Evolutionary conservation across 371 early-diverging fungal genomes (phyloP), one percentile per base, ranked within the genome.

Genomic region (Saksenaea vasiformis): DNA sequence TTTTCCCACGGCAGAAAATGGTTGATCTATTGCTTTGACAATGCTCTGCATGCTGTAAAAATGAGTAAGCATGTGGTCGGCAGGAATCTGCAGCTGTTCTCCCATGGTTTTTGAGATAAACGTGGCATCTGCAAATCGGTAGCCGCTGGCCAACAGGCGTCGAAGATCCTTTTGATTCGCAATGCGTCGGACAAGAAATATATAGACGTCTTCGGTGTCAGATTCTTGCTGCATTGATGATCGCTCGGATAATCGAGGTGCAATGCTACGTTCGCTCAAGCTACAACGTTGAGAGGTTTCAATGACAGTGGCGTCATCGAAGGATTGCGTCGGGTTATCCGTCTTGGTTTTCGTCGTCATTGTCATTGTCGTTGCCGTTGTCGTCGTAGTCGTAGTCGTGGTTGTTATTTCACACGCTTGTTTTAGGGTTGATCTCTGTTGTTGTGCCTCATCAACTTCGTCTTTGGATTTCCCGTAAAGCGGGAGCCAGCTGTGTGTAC

Each of bases 41-140:
- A 72, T 59, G 17, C 51, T 64, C 36, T 65, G 69, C 78, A 81
- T 78, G 58, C 78, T 77, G 2, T 56, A 55, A 24, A 81, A 77
- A 34, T 76, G 54, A 9, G 31, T 55, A 0, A 70, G 35, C 73
- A 81, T 70, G 41, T 76, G 71, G 13, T 81, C 78, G 3, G 69
- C 62, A 2, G 81, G 73, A 7, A 81, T 65, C 2, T 64, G 59
- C 2, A 81, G 62, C 56, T 73, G 69, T 0, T 71, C 58, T 0
- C 70, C 73, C 78, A 81, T 81, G 5, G 69, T 72, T 56, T 71
- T 67, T 0, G 81, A 69, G 27, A 81, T 81, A 54, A 72, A 78
- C 1, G 57, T 34, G 7, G 78, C 68, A 19, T 78, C 78, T 0
- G 77, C 76, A 62, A 81, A 81, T 27, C 81, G 68, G 58, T 67